Base-by-base conservation (phyloP, 148 eudicot species). In the Suaeda aralocaspica region DNA sequence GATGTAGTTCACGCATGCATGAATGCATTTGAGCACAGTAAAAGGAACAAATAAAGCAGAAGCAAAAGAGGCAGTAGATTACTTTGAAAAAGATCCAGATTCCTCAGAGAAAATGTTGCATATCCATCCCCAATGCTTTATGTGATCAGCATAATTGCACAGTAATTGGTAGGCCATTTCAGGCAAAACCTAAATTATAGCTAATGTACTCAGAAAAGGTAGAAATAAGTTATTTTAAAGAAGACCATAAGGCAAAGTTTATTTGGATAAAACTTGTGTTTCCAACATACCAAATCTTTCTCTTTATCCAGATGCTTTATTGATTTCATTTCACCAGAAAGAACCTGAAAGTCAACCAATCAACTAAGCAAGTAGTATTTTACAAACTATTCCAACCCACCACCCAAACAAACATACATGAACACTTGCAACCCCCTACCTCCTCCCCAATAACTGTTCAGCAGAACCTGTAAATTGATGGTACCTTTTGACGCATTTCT, bases 51-150 rank as follows among this genome's bases (percentile, higher is more conserved):
- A 5, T 21, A 41, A 24, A 46, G 29, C 1, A 44, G 8, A 49
- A 42, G 39, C 50, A 56, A 18, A 49, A 30, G n/a, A 42, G 45
- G n/a, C 11, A 61, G 15, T 41, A 50, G 16, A 48, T 87, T 95
- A 95, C 99, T 77, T 95, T 64, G 85, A 70, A 66, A 95, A 95
- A 63, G 96, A 82, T 63, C 62, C 81, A 57, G 90, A 76, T 52
- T 72, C 88, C 76, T 66, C 84, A 70, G 77, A 57, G 81, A 82
- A 84, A 70, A 86, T 79, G 80, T 86, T 89, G 87, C 93, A 95
- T 76, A 87, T 88, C 99, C 99, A 95, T 74, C 99, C 99, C 99
- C 99, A 95, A 21, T 73, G 82, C 63, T 82, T 86, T 51, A 89
- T 80, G 60, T 80, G 86, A 41, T 83, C 89, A 74, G 87, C 87